Conservation (phyloP, 306 rosid genomes). For the Astragalus membranaceus region DNA sequence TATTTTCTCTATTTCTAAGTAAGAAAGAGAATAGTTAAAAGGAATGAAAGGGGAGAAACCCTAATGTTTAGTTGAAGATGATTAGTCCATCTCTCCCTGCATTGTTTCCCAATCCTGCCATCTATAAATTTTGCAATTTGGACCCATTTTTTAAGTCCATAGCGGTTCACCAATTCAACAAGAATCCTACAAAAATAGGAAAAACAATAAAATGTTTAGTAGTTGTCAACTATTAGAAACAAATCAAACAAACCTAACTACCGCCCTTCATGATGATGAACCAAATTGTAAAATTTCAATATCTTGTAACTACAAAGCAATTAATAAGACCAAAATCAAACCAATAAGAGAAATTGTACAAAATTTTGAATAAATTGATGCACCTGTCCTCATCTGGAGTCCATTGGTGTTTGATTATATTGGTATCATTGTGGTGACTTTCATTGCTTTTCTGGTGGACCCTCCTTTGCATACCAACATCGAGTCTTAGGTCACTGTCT, state of each 20-base stretch:
- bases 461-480: neutral
- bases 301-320: neutral
- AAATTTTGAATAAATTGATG: neutral
- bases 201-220: neutral
- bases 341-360: neutral
- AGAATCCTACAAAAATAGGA: slow-evolving; percentile 35
- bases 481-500: neutral
- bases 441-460: neutral
- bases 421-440: neutral
- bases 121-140: slow-evolving; percentile 39
- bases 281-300: no score
- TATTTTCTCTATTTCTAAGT: neutral
- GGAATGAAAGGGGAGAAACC: slow-evolving; percentile 25
- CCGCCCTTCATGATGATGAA: no score
- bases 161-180: slow-evolving; percentile 32
- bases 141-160: slow-evolving; percentile 62
- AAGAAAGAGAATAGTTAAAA: neutral
- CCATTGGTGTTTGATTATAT: slow-evolving; percentile 66
- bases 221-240: neutral
- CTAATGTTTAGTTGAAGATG: slow-evolving; percentile 69
- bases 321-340: neutral
- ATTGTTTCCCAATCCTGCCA: slow-evolving; percentile 78
- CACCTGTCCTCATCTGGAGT: slow-evolving; percentile 57
- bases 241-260: no score
- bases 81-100: slow-evolving; percentile 89